Conservation (phyloP, 1,284 basidiomycete species). For the Cutaneotrichosporon sp. region DNA sequence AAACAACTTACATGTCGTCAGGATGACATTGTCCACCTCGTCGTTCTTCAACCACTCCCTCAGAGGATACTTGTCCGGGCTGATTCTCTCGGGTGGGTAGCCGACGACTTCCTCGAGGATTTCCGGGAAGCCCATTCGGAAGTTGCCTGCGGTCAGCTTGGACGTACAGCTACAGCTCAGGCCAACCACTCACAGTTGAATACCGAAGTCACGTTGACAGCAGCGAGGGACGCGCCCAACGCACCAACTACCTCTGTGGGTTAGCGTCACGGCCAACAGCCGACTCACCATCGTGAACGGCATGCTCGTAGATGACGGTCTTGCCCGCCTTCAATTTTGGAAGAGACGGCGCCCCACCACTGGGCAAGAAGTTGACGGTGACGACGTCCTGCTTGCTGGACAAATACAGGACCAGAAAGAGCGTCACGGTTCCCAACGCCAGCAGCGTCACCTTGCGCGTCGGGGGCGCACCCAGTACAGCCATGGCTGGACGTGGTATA, state of each 20-base stretch:
- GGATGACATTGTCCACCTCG: slow-evolving; percentile 2
- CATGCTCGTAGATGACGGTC: slow-evolving; percentile 55
- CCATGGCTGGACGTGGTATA: too few relatives aligned
- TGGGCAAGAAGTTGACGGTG: too few relatives aligned
- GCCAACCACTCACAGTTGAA: slow-evolving; percentile 51
- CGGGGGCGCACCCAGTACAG: too few relatives aligned
- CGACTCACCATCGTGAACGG: not conserved
- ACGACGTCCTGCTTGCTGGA: too few relatives aligned
- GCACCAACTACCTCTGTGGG: not conserved
- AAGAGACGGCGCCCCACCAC: too few relatives aligned
- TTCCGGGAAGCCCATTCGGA: not conserved
- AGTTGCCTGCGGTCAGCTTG: not conserved
- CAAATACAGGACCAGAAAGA: too few relatives aligned
- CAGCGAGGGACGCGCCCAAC: not conserved
- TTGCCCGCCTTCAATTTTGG: slow-evolving; percentile 58
- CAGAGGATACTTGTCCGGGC: not conserved
- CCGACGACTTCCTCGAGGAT: not conserved
- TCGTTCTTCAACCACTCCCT: slow-evolving; percentile 1
- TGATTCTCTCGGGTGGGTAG: slow-evolving; percentile 1
- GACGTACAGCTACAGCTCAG: not conserved
- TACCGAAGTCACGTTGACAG: slow-evolving; percentile 6
- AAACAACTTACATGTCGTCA: slow-evolving; percentile 7
- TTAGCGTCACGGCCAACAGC: too few relatives aligned
- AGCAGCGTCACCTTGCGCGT: too few relatives aligned
- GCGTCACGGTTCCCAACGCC: too few relatives aligned